Percentiles rank a stretch among this genome's conserved stretches.
Evolutionary conservation across 2,329 filamentous ascomycete genomes (phyloP).

Genomic region (Penicillium frequentans): DNA sequence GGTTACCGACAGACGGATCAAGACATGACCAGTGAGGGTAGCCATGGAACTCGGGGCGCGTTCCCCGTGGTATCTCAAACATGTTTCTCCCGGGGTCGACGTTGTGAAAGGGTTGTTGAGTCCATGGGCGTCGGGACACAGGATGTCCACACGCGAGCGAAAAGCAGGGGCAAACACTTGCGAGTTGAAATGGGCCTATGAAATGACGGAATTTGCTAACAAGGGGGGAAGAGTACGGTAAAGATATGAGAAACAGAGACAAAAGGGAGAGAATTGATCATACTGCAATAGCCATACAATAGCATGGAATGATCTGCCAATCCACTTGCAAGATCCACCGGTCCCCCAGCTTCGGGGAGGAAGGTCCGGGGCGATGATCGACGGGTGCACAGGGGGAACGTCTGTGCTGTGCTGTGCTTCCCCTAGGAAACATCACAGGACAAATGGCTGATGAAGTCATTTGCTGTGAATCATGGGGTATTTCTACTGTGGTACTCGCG

Average conservation of each 20-base stretch:
- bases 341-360: conserved; percentile 17
- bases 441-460: not conserved
- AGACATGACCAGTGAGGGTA: not conserved
- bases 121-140: not conserved
- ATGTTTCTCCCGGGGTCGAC: not conserved
- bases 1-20: not conserved
- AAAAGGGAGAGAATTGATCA: not conserved
- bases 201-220: not conserved
- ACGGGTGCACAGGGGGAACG: not conserved
- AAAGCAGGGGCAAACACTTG: not conserved
- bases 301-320: conserved; percentile 23
- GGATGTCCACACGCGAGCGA: not conserved
- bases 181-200: not conserved
- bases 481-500: not conserved
- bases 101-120: not conserved
- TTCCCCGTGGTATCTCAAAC: conserved; percentile 6
- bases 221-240: not conserved
- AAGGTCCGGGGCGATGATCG: conserved; percentile 10
- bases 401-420: not conserved
- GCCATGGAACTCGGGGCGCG: not conserved
- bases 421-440: not conserved
- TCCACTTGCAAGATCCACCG: conserved; percentile 1
- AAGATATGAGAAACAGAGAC: conserved; percentile 1
- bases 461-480: not conserved
- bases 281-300: not conserved